A percentile compares a stretch with the other conserved stretches of the same genome.
Evolutionary conservation across 2,329 filamentous ascomycete species (phyloP).

Genomic region (Fusarium nodosum): DNA sequence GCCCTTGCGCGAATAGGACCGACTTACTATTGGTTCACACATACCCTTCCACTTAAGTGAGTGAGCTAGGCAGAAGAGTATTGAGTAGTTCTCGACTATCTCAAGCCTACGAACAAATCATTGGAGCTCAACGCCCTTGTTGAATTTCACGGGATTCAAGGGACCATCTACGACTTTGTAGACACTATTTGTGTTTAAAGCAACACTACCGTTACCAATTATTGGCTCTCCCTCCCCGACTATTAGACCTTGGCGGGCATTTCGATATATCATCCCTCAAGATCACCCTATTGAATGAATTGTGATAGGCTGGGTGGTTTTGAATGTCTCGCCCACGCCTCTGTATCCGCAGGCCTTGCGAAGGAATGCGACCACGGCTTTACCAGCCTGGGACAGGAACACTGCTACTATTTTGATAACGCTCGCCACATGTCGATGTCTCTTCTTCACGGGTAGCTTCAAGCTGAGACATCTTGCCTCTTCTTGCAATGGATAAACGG

Average conservation of each 20-base stretch:
- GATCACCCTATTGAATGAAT: slow-evolving; percentile 7
- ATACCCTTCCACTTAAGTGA: slow-evolving; percentile 26
- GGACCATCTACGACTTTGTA: slow-evolving; percentile 8
- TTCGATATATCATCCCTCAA: slow-evolving; percentile 21
- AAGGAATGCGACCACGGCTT: slow-evolving; percentile 48
- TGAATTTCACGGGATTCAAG: neutral
- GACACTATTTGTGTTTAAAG: slow-evolving; percentile 26
- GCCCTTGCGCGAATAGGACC: slow-evolving; percentile 9
- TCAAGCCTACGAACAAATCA: neutral
- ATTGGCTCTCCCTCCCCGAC: slow-evolving; percentile 20
- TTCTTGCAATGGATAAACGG: slow-evolving; percentile 46
- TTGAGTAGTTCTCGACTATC: slow-evolving; percentile 5
- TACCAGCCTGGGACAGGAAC: slow-evolving; percentile 33
- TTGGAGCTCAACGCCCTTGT: neutral
- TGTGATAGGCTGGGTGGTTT: slow-evolving; percentile 27
- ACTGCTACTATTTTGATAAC: slow-evolving; percentile 24
- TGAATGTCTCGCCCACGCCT: slow-evolving; percentile 45
- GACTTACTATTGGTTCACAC: slow-evolving; percentile 16
- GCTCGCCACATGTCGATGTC: slow-evolving; percentile 34
- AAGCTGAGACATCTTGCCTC: slow-evolving; percentile 54
- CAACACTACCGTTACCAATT: slow-evolving; percentile 26
- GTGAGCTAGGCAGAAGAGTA: neutral
- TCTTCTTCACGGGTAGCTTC: slow-evolving; percentile 18
- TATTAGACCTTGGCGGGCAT: slow-evolving; percentile 4
- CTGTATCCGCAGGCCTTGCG: slow-evolving; percentile 32